phyloP scores from a whole-genome alignment of 345 rosid genomes.

The Diplotaxis tenuifolia region DNA sequence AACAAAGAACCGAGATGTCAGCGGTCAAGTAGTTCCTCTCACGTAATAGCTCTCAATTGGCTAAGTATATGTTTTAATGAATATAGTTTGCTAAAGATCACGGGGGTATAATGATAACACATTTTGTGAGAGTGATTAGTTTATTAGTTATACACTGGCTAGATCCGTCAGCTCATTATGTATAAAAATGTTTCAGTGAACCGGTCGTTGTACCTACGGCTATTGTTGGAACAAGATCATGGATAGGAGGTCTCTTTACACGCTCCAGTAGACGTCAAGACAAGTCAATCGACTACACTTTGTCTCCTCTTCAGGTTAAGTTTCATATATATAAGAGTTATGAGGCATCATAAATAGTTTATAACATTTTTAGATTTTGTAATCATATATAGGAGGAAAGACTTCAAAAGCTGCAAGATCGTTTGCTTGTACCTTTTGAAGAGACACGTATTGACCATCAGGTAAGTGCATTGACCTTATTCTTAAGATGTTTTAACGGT shows the following conservation, averaged over 20 bases:
- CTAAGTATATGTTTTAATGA: slow-evolving; percentile 67
- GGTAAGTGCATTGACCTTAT: slow-evolving; percentile 51
- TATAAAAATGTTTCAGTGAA: slow-evolving; percentile 12
- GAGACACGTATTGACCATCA: slow-evolving; percentile 87
- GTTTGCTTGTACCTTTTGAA: slow-evolving; percentile 68
- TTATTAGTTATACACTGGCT: neutral
- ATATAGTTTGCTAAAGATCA: slow-evolving; percentile 32
- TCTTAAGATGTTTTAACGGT: no score
- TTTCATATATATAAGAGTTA: neutral
- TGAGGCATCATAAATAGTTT: neutral
- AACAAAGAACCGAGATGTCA: slow-evolving; percentile 70
- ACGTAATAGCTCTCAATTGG: slow-evolving; percentile 53
- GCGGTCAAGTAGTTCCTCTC: slow-evolving; percentile 53
- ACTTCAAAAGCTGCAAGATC: slow-evolving; percentile 77
- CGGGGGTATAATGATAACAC: neutral
- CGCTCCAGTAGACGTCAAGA: slow-evolving; percentile 60
- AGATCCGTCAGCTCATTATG: slow-evolving; percentile 11
- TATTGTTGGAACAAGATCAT: slow-evolving; percentile 92
- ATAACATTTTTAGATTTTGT: neutral
- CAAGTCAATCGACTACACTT: slow-evolving; percentile 47
- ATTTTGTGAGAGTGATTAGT: neutral
- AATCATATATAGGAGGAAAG: slow-evolving; percentile 64
- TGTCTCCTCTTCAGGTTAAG: slow-evolving; percentile 74
- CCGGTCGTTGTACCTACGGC: slow-evolving; percentile 67
- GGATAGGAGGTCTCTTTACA: slow-evolving; percentile 86